A percentile compares a stretch with the other conserved stretches of the same genome.
These are phyloP conservation scores for Hanseniaspora mollemarum DNA, from an alignment of 805 yeast species.

Conservation along the genomic window DNA sequence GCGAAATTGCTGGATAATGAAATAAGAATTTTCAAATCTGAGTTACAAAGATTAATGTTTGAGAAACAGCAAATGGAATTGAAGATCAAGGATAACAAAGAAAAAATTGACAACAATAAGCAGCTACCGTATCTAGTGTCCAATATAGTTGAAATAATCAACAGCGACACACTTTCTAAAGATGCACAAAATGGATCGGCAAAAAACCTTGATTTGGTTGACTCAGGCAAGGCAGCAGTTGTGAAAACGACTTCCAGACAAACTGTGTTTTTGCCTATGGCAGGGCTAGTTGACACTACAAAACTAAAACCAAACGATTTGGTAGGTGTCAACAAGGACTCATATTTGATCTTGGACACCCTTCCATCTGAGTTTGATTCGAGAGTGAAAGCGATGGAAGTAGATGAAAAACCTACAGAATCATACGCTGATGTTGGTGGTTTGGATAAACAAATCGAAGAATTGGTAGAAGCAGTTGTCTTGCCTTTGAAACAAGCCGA, in stretches of 20 bases:
- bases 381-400: slow-evolving; percentile 98
- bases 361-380: slow-evolving; percentile 96
- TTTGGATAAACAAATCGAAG: slow-evolving; percentile 94
- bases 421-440: slow-evolving; percentile 98
- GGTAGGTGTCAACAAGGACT: slow-evolving; percentile 95
- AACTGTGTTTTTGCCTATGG: slow-evolving; percentile 88
- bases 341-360: slow-evolving; percentile 83
- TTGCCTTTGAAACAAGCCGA: slow-evolving; percentile 98
- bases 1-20: slow-evolving; percentile 85
- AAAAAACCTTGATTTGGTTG: slow-evolving; percentile 70
- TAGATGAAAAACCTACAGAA: slow-evolving; percentile 96
- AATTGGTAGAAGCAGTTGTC: slow-evolving; percentile 94
- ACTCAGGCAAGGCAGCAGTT: slow-evolving; percentile 94
- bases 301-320: slow-evolving; percentile 93
- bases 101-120: slow-evolving; percentile 87
- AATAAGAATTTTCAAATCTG: slow-evolving; percentile 87
- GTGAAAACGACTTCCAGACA: slow-evolving; percentile 96
- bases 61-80: slow-evolving; percentile 89
- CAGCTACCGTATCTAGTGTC: slow-evolving; percentile 95
- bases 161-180: slow-evolving; percentile 45
- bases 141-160: slow-evolving; percentile 87
- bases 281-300: slow-evolving; percentile 87
- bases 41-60: slow-evolving; percentile 77
- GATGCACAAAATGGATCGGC: slow-evolving; percentile 88
- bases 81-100: slow-evolving; percentile 89